Conservation (phyloP, 164 flowering plant genomes). For the Protea cynaroides region DNA sequence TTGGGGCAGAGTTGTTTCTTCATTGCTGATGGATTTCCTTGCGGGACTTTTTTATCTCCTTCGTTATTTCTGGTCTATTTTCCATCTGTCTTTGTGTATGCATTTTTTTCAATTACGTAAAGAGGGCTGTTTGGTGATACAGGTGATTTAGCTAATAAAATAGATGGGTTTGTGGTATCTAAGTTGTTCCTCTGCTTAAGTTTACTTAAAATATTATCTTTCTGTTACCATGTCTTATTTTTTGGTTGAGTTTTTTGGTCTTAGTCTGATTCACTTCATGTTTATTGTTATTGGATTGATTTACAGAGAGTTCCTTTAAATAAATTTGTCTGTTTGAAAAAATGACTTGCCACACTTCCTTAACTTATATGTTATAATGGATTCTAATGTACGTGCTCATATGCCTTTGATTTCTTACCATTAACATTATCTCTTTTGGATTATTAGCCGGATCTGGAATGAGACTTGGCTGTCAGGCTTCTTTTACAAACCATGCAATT, state of each 20-base stretch:
- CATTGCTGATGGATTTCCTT: neutral
- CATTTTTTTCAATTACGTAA: neutral
- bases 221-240: neutral
- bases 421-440: neutral
- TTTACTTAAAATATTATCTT: too few relatives aligned
- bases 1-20: too few relatives aligned
- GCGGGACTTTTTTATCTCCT: neutral
- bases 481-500: conserved; percentile 97
- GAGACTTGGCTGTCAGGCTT: conserved; percentile 96
- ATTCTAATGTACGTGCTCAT: neutral
- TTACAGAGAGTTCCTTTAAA: neutral
- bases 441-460: conserved; percentile 90
- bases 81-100: neutral
- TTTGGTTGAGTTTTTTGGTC: neutral
- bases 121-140: neutral
- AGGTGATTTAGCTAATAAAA: neutral
- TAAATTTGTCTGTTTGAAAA: neutral
- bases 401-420: neutral
- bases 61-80: neutral
- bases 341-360: neutral
- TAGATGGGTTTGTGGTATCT: neutral
- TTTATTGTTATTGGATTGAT: too few relatives aligned
- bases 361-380: neutral
- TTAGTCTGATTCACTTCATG: neutral
- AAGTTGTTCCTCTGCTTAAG: neutral